Base-by-base conservation (phyloP, 2,329 filamentous ascomycete species). In the Ceratocystis alfenasii region DNA sequence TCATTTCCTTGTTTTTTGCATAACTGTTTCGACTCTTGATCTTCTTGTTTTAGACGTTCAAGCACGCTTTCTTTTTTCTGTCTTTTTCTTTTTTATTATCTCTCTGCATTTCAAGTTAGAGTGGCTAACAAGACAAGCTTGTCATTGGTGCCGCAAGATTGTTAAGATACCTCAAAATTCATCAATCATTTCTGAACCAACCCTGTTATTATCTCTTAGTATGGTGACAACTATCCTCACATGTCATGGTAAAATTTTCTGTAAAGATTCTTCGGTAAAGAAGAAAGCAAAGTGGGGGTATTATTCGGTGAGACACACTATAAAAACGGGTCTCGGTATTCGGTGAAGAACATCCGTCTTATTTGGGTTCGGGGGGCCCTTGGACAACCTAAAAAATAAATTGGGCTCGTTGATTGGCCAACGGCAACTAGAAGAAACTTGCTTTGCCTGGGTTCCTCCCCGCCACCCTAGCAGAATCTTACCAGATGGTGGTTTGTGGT, bases 111-210 rank as follows among this genome's bases (percentile, higher is more conserved):
- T 20, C 22, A 55, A 55, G 50, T 15, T 55, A 55, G 50, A 55
- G 50, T 55, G 50, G 22, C 22, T 25, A 28, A 25, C 20, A 22
- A 50, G 50, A 12, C n/a, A 15, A 25, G 22, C 12, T 55, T 25
- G 50, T 22, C 17, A 30, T 55, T 55, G 22, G 22, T 8, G n/a
- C 8, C n/a, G 5, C n/a, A 55, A 22, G 12, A 55, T 30, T 55
- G 22, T 28, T 55, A 28, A 55, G 50, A 55, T 55, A 55, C 50
- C 41, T 41, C 30, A 41, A 45, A 62, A 33, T 62, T 41, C 22
- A 62, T 41, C 46, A n/a, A 48, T 22, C n/a, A 48, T 48, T 48
- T 48, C 20, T n/a, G 17, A 48, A 48, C 17, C 46, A 48, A 22
- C 20, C 7, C 46, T 48, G 46, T n/a, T 22, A n/a, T n/a, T 22